A percentile compares a stretch with the other conserved stretches of the same genome.
These are phyloP conservation scores for Desmodesmus armatus DNA, from an alignment of 139 green algal genomes.

Conservation along the genomic window DNA sequence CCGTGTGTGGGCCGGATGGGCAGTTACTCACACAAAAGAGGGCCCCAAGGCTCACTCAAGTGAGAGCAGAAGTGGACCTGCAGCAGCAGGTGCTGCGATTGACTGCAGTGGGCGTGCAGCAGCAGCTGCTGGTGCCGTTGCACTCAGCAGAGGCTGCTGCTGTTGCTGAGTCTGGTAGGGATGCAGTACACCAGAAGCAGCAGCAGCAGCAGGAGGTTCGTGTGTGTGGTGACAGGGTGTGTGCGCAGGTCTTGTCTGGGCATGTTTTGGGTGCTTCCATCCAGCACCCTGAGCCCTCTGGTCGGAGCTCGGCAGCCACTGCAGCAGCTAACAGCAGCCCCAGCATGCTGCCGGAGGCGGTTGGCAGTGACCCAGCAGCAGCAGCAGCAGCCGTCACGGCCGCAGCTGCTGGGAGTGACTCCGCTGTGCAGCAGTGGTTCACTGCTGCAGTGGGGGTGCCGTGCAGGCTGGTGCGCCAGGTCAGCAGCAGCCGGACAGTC, in stretches of 20 bases:
- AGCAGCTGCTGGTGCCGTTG: slow-evolving; percentile 38
- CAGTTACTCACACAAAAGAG: slow-evolving; percentile 70
- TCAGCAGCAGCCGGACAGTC: slow-evolving; percentile 2
- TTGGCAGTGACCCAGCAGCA: slow-evolving; percentile 11
- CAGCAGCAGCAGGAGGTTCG: slow-evolving; percentile 48
- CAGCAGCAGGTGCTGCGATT: slow-evolving; percentile 27
- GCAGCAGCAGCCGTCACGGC: slow-evolving; percentile 1
- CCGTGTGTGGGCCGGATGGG: slow-evolving; percentile 69
- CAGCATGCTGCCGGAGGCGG: neutral
- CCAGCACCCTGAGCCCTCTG: too few relatives aligned
- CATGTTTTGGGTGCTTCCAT: too few relatives aligned
- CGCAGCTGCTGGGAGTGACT: neutral
- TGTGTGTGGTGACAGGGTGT: slow-evolving; percentile 66
- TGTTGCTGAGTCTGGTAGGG: neutral
- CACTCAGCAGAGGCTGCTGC: neutral
- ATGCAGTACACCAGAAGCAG: neutral
- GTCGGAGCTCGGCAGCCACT: too few relatives aligned
- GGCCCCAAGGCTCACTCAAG: slow-evolving; percentile 61
- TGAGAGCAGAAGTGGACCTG: slow-evolving; percentile 72
- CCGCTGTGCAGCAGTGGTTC: slow-evolving; percentile 67
- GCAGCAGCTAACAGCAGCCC: neutral
- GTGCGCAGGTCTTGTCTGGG: slow-evolving; percentile 39
- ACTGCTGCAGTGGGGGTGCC: slow-evolving; percentile 67
- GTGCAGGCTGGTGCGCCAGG: slow-evolving; percentile 79
- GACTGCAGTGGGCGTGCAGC: neutral